phyloP scores from a whole-genome alignment of 2,329 filamentous ascomycete genomes.

The Dactylellina cionopaga region DNA sequence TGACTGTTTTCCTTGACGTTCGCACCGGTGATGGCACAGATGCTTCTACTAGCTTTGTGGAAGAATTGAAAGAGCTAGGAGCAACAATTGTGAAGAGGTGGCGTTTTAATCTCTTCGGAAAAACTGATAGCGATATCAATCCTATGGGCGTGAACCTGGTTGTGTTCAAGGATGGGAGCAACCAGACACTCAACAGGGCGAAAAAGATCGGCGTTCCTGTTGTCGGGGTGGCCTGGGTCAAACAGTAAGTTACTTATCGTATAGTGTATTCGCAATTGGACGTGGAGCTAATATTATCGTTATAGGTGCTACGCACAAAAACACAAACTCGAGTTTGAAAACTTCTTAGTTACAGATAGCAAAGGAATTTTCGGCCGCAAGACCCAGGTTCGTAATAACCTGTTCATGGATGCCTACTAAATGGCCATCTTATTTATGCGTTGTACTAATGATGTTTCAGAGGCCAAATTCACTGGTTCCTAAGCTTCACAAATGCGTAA shows the following conservation, averaged over 20 bases:
- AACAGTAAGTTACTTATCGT: conserved; percentile 28
- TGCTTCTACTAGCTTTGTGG: conserved; percentile 29
- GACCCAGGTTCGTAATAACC: conserved; percentile 4
- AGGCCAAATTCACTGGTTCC: conserved; percentile 33
- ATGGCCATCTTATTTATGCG: not conserved
- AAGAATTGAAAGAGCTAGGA: conserved; percentile 24
- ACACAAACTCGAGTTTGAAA: conserved; percentile 18
- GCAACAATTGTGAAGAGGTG: conserved; percentile 33
- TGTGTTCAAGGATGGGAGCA: conserved; percentile 40
- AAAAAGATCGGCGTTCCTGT: conserved; percentile 30
- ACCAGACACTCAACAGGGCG: conserved; percentile 19
- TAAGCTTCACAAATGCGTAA: conserved; percentile 39
- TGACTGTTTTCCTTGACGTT: conserved; percentile 35
- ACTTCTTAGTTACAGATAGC: conserved; percentile 16
- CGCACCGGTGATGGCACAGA: conserved; percentile 35
- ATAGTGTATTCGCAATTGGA: not conserved
- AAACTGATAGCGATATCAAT: conserved; percentile 21
- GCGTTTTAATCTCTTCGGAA: conserved; percentile 28
- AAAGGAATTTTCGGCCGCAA: conserved; percentile 12
- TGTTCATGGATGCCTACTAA: not conserved
- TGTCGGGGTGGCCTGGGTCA: conserved; percentile 42
- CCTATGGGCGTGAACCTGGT: conserved; percentile 36
- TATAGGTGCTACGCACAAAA: conserved; percentile 10
- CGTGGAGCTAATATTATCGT: not conserved
- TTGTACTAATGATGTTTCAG: not conserved